Evolutionary conservation across 2,329 filamentous ascomycete species (phyloP), one percentile per base, ranked within the genome.

Genomic region (Leptographium galeiforme): DNA sequence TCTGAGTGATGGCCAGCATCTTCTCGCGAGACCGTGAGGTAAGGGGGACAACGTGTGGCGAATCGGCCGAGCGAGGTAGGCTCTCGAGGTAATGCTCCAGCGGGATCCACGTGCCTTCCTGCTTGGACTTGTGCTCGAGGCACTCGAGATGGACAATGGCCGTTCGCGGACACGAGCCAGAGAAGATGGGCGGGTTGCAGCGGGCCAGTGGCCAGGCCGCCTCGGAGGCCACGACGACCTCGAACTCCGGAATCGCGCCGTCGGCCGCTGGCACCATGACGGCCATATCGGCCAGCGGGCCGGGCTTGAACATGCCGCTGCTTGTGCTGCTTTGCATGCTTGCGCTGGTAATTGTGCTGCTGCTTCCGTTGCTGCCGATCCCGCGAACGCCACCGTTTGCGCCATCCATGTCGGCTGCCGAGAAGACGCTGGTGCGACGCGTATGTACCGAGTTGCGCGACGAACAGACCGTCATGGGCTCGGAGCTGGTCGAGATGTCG

Each of bases 1-100:
- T 78, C 63, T 86, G 83, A 0, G 82, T 85, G 57, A 86, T 85
- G 49, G 81, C 82, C n/a, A 85, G 73, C 60, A 87, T 76, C 63
- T 81, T 82, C 63, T 87, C 84, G 36, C 83, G 74, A 2, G 81
- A 82, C 46, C 74, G 64, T 4, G 68, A 61, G 4, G 64, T 69
- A 50, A 77, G 66, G 4, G 74, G 70, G 6, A 73, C 67, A 2
- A 77, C 72, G 4, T 68, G 68, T 4, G 70, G 64, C 38, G 68
- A 57, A 56, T 70, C 67, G 18, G 63, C 54, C 2, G 65, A 60
- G 48, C 70, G 63, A 0, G 41, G 36, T 41, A 65, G 61, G 14
- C 66, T 62, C 18, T 70, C 64, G 6, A 74, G 58, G 38, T 70
- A 70, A 49, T 67, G 66, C 53, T 73, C 70, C 38, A 77, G 60